Percentiles rank a stretch among this genome's conserved stretches.
These are phyloP conservation scores for Diospyros kaki DNA, from an alignment of 148 eudicot genomes.

Conservation along the genomic window DNA sequence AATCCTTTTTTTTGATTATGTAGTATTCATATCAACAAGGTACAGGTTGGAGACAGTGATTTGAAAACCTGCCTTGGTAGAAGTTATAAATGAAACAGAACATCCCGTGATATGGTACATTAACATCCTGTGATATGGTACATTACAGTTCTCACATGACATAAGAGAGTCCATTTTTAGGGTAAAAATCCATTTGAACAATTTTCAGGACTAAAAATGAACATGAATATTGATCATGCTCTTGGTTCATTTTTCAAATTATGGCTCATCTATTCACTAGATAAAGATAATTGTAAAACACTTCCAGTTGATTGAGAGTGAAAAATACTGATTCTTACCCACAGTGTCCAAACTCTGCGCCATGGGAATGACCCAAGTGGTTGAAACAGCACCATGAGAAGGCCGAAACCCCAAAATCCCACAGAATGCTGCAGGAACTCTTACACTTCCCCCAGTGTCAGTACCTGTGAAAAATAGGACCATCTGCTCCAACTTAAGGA, in stretches of 20 bases:
- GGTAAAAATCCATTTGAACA: background rate
- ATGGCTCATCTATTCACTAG: background rate
- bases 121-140: background rate
- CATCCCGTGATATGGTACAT: background rate
- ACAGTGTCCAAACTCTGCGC: conserved; percentile 90
- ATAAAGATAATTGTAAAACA: background rate
- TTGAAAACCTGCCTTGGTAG: background rate
- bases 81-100: background rate
- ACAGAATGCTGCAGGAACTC: conserved; percentile 89
- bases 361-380: conserved; percentile 80
- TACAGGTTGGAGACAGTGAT: conserved; percentile 3
- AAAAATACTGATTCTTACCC: conserved; percentile 37
- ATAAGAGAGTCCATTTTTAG: background rate
- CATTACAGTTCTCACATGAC: background rate
- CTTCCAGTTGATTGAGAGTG: background rate
- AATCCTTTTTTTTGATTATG: background rate
- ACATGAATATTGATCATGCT: background rate
- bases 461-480: conserved; percentile 42
- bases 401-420: conserved; percentile 88
- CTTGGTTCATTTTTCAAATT: background rate
- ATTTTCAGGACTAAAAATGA: too few relatives aligned
- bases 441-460: conserved; percentile 96
- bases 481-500: conserved; percentile 1
- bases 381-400: conserved; percentile 76
- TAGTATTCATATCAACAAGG: background rate